Conservation (phyloP, 768 basidiomycete genomes). For the Cyathus striatus region DNA sequence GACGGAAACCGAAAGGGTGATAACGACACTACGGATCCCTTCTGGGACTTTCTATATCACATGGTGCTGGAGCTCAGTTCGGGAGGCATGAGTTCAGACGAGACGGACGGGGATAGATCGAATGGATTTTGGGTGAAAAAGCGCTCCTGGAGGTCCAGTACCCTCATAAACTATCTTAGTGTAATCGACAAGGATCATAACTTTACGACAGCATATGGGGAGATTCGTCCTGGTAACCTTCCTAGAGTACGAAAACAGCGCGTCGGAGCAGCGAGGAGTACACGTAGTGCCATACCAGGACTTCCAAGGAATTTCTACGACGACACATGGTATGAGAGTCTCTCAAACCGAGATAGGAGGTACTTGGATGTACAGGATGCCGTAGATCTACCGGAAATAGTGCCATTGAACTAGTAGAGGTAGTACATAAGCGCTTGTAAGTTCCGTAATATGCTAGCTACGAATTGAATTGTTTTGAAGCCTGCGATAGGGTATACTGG, state of each 20-base stretch:
- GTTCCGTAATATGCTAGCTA: too few relatives aligned
- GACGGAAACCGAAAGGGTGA: not conserved
- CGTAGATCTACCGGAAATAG: too few relatives aligned
- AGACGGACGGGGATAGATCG: not conserved
- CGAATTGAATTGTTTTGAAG: too few relatives aligned
- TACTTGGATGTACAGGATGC: too few relatives aligned
- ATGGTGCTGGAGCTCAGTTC: conserved; percentile 1
- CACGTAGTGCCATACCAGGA: not conserved
- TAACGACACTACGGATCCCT: not conserved
- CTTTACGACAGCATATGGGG: conserved; percentile 2
- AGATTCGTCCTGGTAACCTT: conserved; percentile 2
- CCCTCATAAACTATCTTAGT: conserved; percentile 3
- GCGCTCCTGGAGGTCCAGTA: conserved; percentile 1
- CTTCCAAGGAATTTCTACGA: conserved; percentile 7
- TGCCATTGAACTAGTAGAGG: too few relatives aligned
- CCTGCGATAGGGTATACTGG: too few relatives aligned
- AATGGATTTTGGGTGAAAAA: not conserved
- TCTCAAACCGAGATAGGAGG: not conserved
- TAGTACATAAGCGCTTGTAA: too few relatives aligned
- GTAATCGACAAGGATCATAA: conserved; percentile 6
- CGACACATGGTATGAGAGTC: conserved; percentile 3
- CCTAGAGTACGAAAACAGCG: not conserved
- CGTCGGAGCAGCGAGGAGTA: conserved; percentile 1
- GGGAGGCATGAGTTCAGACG: conserved; percentile 4
- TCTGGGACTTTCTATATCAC: conserved; percentile 4